Evolutionary conservation across 2,329 filamentous ascomycete species (phyloP), one percentile per base, ranked within the genome.

Genomic region (Pseudogymnoascus sp.): DNA sequence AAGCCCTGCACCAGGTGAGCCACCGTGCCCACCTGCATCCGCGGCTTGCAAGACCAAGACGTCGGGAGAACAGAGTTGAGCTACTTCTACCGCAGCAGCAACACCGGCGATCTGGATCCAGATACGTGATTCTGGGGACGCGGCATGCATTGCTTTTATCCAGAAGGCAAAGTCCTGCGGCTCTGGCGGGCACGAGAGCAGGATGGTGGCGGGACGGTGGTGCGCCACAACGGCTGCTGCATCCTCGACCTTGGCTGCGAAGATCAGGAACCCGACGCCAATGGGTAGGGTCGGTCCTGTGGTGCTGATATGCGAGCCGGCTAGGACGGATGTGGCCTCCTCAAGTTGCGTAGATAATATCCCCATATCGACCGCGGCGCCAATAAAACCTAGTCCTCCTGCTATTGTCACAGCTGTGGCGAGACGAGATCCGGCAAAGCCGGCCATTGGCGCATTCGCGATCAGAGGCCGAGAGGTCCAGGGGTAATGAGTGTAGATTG

Each of bases 371-470:
- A 78, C n/a, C 71, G 75, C 69, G 0, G 75, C 75, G 1, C 75
- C 79, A 52, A 80, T 74, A 66, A 80, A 80, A 8, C 78, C 82
- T 1, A 82, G 64, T 3, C 80, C 80, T 5, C 80, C 79, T 33
- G 82, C 81, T 67, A 74, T 74, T 2, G 82, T 85, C 12, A 90
- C 80, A 42, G 84, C 80, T 28, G 84, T 75, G 2, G 86, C 84
- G 2, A 91, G 79, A 0, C 74, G 67, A 70, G 79, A 64, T 71
- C 80, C 69, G 72, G 79, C 67, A 80, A 90, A 83, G 36, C 85
- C 77, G 45, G 86, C 82, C 88, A 91, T 91, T 0, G 89, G 89
- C 1, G 86, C 88, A 36, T 79, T 78, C 49, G 81, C 76, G 28
- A 91, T 78, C 16, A 89, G 73, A 5, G 86, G 86, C 2, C 35